These are phyloP conservation scores for Dicorynia guianensis DNA, from an alignment of 306 rosid species.

Conservation along the genomic window DNA sequence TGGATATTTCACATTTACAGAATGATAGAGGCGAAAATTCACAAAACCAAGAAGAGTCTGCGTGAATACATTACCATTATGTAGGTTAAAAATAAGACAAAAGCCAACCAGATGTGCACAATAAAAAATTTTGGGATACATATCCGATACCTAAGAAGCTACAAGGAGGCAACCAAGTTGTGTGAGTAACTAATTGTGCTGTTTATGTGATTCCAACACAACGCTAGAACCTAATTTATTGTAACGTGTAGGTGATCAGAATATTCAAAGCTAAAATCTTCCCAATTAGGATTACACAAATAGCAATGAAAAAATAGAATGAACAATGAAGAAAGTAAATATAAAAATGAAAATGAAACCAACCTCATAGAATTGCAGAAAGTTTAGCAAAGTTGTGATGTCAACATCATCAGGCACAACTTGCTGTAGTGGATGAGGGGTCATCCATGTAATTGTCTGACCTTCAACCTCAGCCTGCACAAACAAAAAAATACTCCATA, in stretches of 20 bases:
- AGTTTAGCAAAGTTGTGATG: constrained; percentile 61
- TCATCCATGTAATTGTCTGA: constrained; percentile 69
- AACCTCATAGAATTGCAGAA: constrained; percentile 86
- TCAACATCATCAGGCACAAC: constrained; percentile 62
- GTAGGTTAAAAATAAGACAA: constrained; percentile 18
- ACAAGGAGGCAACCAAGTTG: not conserved
- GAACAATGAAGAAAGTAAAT: not conserved
- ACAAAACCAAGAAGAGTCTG: constrained; percentile 85
- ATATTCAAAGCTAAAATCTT: not conserved
- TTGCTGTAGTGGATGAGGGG: constrained; percentile 72
- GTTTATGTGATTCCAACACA: constrained; percentile 3
- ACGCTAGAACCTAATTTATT: not conserved
- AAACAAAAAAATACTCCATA: constrained; percentile 4
- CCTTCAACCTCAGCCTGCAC: constrained; percentile 65
- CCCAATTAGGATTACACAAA: not conserved
- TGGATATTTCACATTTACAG: constrained; percentile 83
- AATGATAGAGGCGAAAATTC: constrained; percentile 78
- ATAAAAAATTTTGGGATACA: constrained; percentile 16
- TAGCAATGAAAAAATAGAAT: not conserved
- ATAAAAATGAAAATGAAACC: constrained; percentile 20
- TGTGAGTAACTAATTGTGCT: constrained; percentile 7
- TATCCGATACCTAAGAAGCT: not conserved
- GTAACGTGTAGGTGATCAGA: not conserved
- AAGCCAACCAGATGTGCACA: not conserved
- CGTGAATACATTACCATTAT: constrained; percentile 13